These are phyloP conservation scores for Solanum sejunctum DNA, from an alignment of 257 asterid genomes.

Conservation along the genomic window DNA sequence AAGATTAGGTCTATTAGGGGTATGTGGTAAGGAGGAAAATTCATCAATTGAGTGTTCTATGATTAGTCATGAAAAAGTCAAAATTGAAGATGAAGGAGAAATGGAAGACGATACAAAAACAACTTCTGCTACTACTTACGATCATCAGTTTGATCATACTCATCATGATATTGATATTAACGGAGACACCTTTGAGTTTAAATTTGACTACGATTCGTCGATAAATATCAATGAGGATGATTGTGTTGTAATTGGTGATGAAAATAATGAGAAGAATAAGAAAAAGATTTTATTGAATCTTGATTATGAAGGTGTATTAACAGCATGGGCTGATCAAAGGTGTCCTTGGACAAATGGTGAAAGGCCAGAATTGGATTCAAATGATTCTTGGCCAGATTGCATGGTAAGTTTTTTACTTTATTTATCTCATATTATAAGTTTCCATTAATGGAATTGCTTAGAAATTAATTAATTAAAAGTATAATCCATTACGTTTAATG, in stretches of 20 bases:
- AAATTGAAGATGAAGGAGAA: slow-evolving; percentile 35
- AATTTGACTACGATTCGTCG: slow-evolving; percentile 40
- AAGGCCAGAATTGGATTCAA: slow-evolving; percentile 47
- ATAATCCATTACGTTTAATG: not conserved
- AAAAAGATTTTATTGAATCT: slow-evolving; percentile 50
- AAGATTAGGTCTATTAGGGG: slow-evolving; percentile 41
- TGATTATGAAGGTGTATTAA: slow-evolving; percentile 45
- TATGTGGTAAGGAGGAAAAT: slow-evolving; percentile 10
- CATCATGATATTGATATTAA: slow-evolving; percentile 17
- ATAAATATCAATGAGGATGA: not conserved
- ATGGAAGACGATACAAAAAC: not conserved
- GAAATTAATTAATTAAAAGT: not conserved
- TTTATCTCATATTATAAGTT: not conserved
- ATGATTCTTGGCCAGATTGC: slow-evolving; percentile 53
- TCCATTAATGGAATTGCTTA: not conserved
- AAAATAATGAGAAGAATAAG: slow-evolving; percentile 3
- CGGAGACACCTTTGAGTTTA: slow-evolving; percentile 40
- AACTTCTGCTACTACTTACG: not conserved
- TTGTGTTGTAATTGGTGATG: not conserved
- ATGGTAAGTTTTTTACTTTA: slow-evolving; percentile 24
- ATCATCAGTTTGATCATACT: not conserved
- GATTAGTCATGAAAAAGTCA: slow-evolving; percentile 18
- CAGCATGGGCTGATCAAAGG: slow-evolving; percentile 58
- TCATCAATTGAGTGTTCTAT: slow-evolving; percentile 3
- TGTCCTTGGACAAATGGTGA: slow-evolving; percentile 75